Base-by-base conservation (phyloP, 257 asterid species). In the Marsdenia floribunda region DNA sequence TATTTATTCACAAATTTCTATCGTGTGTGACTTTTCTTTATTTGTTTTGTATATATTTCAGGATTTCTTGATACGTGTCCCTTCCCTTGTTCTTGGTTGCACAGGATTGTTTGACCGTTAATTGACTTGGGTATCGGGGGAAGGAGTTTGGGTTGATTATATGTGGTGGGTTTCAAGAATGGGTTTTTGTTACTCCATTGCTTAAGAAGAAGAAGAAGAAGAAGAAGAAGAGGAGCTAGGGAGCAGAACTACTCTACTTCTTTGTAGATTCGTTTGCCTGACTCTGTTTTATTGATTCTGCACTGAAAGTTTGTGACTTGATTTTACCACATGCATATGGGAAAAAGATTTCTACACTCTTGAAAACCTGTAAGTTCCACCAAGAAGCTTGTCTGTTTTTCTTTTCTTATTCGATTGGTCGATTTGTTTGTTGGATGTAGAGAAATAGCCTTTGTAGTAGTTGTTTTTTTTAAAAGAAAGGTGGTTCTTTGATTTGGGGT, bases 51-150 rank as follows among this genome's bases (percentile, higher is more conserved):
- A 42, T 74, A 15, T 59, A 60, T 40, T 37, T 71, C 3, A 3
- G 53, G 26, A 59, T 73, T 40, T 58, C 53, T 70, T 65, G 74
- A 78, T 66, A 78, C 74, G 81, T 72, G 77, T 78, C 77, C 70
- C 74, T 72, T 52, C 55, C 40, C 11, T 49, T 77, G 68, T 59
- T 44, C 49, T 11, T 44, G 12, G 5, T 71, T 72, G 70, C 33
- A 29, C 33, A 67, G 77, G 22, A 40, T 78, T 54, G 33, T 72
- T 72, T 65, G 77, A 72, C 73, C 57, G 66, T 26, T 54, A 24
- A 78, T 71, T 64, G 73, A 72, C 77, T 64, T n/a, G 22, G 59
- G 37, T 68, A 52, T 47, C 8, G 4, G 29, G 44, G 10, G 44
- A 11, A 11, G 33, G 33, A 53, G 1, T 44, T 57, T 52, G 64